Evolutionary conservation across 2,329 filamentous ascomycete species (phyloP).

Genomic region (Botryotinia convoluta): DNA sequence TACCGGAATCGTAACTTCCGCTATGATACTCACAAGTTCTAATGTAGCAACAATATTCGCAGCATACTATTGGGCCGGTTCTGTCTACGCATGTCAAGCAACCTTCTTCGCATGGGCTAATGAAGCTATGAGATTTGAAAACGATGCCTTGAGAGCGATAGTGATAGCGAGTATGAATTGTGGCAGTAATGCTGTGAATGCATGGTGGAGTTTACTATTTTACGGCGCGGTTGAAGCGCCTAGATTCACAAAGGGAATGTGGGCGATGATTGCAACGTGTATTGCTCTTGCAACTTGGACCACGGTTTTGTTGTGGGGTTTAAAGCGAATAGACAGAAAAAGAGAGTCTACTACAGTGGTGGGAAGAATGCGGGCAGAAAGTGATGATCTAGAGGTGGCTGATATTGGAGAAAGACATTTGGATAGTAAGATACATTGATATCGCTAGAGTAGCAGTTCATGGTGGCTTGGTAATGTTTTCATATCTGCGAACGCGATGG

Average conservation of each 20-base stretch:
- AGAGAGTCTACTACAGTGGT: not conserved
- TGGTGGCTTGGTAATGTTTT: not conserved
- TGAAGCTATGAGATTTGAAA: slow-evolving; percentile 59
- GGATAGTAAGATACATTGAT: not conserved
- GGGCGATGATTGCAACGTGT: slow-evolving; percentile 66
- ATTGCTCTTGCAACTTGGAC: slow-evolving; percentile 61
- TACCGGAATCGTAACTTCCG: slow-evolving; percentile 61
- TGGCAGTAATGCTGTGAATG: slow-evolving; percentile 65
- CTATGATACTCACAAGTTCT: slow-evolving; percentile 53
- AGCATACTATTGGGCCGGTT: slow-evolving; percentile 68
- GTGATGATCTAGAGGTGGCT: not conserved
- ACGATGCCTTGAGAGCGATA: slow-evolving; percentile 61
- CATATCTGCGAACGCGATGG: accelerated
- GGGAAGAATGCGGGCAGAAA: not conserved
- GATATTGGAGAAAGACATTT: not conserved
- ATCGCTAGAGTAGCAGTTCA: not conserved
- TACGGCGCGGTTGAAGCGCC: slow-evolving; percentile 66
- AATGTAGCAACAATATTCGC: slow-evolving; percentile 54
- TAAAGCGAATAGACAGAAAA: slow-evolving; percentile 41
- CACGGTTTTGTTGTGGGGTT: slow-evolving; percentile 49
- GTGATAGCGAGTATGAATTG: slow-evolving; percentile 73
- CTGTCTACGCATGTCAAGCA: slow-evolving; percentile 70
- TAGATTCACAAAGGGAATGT: slow-evolving; percentile 58
- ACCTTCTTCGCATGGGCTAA: slow-evolving; percentile 77
- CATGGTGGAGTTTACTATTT: slow-evolving; percentile 72